phyloP scores from a whole-genome alignment of 2,329 filamentous ascomycete species.

The Neonectria hederae region DNA sequence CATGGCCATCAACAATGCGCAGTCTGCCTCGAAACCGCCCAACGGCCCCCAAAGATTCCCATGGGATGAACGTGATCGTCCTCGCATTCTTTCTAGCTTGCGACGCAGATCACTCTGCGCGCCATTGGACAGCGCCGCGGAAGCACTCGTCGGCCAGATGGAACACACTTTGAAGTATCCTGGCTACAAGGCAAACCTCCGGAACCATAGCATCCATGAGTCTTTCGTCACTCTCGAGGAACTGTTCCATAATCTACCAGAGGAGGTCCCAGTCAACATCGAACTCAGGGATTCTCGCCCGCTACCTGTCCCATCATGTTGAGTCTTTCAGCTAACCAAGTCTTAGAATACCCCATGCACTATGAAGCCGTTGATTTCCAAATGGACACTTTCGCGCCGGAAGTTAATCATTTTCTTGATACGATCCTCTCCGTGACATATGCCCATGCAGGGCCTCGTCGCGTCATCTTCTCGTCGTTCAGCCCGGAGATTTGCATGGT shows the following conservation, averaged over 20 bases:
- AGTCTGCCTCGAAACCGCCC: background rate
- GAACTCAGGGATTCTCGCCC: too few relatives aligned
- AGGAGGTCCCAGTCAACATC: background rate
- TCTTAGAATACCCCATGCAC: too few relatives aligned
- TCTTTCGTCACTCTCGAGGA: too few relatives aligned
- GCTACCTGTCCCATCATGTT: too few relatives aligned
- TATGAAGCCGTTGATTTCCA: too few relatives aligned
- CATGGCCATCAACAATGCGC: background rate
- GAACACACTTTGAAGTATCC: background rate
- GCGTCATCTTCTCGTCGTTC: background rate
- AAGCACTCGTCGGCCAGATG: background rate
- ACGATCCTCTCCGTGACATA: background rate
- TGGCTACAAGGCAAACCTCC: background rate
- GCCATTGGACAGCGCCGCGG: background rate
- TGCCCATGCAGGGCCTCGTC: background rate
- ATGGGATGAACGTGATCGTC: background rate
- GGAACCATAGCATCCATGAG: background rate
- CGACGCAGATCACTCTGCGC: constrained; percentile 1
- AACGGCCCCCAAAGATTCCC: background rate
- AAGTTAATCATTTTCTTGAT: background rate
- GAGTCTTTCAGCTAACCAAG: too few relatives aligned
- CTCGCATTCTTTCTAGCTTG: background rate
- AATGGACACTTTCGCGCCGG: background rate
- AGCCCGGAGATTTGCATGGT: background rate
- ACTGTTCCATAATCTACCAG: too few relatives aligned